Base-by-base conservation (phyloP, 768 basidiomycete species). In the Mycena metata region DNA sequence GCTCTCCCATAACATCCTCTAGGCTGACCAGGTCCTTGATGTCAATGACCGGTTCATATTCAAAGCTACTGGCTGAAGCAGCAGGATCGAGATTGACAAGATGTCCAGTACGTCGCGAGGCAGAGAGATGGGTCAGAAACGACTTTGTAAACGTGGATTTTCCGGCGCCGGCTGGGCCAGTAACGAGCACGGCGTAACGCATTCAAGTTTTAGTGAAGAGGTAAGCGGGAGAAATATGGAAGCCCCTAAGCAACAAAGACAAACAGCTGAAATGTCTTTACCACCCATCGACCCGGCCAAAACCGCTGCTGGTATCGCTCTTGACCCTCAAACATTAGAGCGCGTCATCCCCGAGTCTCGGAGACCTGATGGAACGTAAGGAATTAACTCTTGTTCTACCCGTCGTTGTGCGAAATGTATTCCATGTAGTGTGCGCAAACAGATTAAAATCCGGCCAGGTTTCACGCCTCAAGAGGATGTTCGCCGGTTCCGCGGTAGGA, bases 21-120 rank as follows among this genome's bases (percentile, higher is more conserved):
- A 99, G 81, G 64, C 91, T 93, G 74, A 99, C 89, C 57, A 99
- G 85, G 74, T 98, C 94, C 64, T 90, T 89, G 79, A 99, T 99
- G 82, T 99, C 97, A 69, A 99, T 93, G 16, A 87, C 87, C 1
- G 98, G 98, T 67, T 92, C 91, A 77, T 96, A 92, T 79, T 98
- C 96, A 78, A 98, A 98, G 68, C 93, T 91, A 46, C 91, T 88
- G 3, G 90, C 83, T 36, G 89, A 85, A 4, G 98, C 98, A 0
- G 98, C 98, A 8, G 98, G 98, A 80, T 99, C 98, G 69, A 99
- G 90, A 80, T 99, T 99, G 78, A 99, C 94, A 57, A 98, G 90
- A 83, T 99, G 96, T 0, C 89, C 94, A 0, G 90, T 89, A 10
- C 98, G 88, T 69, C 89, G 92, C 55, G 95, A 88, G 2, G 93